These are phyloP conservation scores for Chlorociboria aeruginascens DNA, from an alignment of 495 filamentous ascomycete species.

Conservation along the genomic window DNA sequence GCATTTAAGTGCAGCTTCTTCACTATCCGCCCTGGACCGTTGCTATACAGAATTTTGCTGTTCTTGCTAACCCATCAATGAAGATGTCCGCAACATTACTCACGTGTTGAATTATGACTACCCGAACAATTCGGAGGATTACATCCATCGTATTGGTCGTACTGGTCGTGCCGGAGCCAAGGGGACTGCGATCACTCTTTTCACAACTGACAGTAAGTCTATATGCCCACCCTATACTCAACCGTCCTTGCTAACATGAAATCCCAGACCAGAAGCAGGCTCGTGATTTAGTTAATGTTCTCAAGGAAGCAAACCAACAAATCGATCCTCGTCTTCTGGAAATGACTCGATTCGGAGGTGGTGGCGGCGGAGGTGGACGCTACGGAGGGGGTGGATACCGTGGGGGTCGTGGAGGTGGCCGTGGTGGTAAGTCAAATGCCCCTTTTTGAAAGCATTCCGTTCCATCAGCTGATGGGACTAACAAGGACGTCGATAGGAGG, in stretches of 20 bases:
- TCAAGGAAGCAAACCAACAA: slow-evolving; percentile 95
- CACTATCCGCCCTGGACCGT: slow-evolving; percentile 39
- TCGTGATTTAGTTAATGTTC: slow-evolving; percentile 85
- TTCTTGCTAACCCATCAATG: slow-evolving; percentile 67
- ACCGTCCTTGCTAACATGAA: slow-evolving; percentile 6
- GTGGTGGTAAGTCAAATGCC: slow-evolving; percentile 27
- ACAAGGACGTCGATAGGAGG: slow-evolving; percentile 25
- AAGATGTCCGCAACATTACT: slow-evolving; percentile 99
- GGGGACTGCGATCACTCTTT: slow-evolving; percentile 89
- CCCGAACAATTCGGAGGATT: slow-evolving; percentile 99
- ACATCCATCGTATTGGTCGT: slow-evolving; percentile 96
- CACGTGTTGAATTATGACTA: slow-evolving; percentile 99
- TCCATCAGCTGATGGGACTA: slow-evolving; percentile 23
- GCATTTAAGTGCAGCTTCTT: slow-evolving; percentile 20
- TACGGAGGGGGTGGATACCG: slow-evolving; percentile 53
- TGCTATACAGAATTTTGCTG: slow-evolving; percentile 37
- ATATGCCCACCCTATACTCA: not conserved
- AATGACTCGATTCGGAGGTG: slow-evolving; percentile 88
- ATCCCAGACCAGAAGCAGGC: slow-evolving; percentile 82
- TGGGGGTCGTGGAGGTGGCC: slow-evolving; percentile 51
- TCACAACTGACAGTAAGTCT: slow-evolving; percentile 94
- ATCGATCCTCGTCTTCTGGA: slow-evolving; percentile 91
- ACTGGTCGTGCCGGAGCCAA: slow-evolving; percentile 91
- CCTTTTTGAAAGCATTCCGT: slow-evolving; percentile 7
- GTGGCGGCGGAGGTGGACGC: slow-evolving; percentile 60